Conservation (phyloP, 2,329 filamentous ascomycete species). For the Verticillium dahliae region DNA sequence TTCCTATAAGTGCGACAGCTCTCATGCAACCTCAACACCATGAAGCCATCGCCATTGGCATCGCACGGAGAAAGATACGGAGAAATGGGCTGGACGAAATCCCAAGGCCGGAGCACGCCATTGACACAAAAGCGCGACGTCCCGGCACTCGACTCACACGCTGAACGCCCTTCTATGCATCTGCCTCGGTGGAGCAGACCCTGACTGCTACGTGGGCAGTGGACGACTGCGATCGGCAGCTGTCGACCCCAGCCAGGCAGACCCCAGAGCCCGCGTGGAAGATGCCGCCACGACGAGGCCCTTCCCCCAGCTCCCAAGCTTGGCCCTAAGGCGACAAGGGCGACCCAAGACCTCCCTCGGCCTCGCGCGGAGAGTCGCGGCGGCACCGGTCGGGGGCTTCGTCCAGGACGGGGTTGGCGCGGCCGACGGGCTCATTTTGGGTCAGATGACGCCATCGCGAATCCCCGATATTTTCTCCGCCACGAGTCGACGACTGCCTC, state of each 20-base stretch:
- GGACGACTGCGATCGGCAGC: background rate
- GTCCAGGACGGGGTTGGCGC: slow-evolving; percentile 1
- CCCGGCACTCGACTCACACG: background rate
- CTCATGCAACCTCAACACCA: background rate
- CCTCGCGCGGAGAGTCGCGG: background rate
- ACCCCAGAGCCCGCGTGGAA: too few relatives aligned
- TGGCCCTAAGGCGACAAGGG: too few relatives aligned
- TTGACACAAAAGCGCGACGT: background rate
- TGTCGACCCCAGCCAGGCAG: too few relatives aligned
- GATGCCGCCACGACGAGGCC: too few relatives aligned
- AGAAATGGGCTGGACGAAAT: slow-evolving; percentile 1
- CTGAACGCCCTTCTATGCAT: background rate
- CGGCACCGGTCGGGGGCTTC: background rate
- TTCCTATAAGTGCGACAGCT: background rate
- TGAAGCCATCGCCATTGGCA: background rate
- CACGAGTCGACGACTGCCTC: background rate
- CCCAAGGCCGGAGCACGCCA: background rate
- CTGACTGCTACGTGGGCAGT: background rate
- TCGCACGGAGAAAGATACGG: slow-evolving; percentile 1
- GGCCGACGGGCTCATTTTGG: slow-evolving; percentile 2
- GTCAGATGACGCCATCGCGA: slow-evolving; percentile 6
- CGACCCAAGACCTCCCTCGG: background rate
- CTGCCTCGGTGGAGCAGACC: background rate
- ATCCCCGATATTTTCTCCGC: slow-evolving; percentile 19
- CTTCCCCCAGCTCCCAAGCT: too few relatives aligned